These are phyloP conservation scores for Blastobotrys elegans DNA, from an alignment of 1,139 yeast species.

Conservation along the genomic window DNA sequence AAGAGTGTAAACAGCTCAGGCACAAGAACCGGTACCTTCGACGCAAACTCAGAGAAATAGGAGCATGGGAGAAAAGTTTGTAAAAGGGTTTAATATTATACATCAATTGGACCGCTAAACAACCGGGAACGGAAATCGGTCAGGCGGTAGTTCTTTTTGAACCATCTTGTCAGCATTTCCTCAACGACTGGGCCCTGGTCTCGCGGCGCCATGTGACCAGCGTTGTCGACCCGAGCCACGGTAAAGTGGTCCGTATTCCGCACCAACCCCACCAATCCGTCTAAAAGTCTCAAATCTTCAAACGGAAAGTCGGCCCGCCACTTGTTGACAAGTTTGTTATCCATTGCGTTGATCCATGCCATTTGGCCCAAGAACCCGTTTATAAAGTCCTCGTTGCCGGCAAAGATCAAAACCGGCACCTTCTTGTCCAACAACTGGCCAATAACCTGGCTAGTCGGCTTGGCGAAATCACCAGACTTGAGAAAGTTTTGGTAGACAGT, in stretches of 20 bases:
- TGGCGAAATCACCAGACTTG: background rate
- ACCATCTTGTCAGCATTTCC: background rate
- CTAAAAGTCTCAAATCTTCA: background rate
- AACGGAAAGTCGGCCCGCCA: background rate
- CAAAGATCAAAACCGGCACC: background rate
- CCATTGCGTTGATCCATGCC: background rate
- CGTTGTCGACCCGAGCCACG: background rate
- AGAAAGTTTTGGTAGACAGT: background rate
- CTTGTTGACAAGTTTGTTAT: background rate
- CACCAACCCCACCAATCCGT: background rate
- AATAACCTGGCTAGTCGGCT: background rate
- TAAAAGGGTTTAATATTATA: no score
- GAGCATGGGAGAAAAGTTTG: no score
- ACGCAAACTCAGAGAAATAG: no score
- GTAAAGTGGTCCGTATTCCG: background rate
- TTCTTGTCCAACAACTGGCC: background rate
- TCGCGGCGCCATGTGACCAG: background rate
- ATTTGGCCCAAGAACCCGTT: background rate
- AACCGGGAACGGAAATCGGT: background rate
- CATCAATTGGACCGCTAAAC: no score
- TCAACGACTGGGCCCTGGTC: background rate
- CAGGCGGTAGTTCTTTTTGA: background rate
- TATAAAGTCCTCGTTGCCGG: background rate
- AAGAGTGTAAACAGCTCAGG: no score
- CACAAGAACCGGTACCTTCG: no score